Evolutionary conservation across 2,329 filamentous ascomycete species (phyloP), one percentile per base, ranked within the genome.

Genomic region (Podosphaera aphanis): DNA sequence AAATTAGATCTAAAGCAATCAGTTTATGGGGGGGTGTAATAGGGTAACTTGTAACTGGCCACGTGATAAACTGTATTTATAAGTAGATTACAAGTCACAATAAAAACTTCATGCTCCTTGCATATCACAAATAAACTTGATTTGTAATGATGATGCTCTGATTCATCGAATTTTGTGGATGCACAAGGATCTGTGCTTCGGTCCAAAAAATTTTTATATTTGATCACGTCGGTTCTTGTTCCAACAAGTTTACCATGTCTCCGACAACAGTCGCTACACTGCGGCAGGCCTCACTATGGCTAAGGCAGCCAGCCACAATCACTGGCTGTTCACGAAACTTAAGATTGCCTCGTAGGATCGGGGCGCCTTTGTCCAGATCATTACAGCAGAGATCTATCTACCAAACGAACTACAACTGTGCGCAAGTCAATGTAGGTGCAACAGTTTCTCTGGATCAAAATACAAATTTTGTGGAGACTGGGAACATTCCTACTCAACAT

Each of bases 401-500:
- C 23, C 79, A 86, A 65, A 79, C 82, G 49, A 84, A 79, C 66
- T 71, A 76, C 52, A 77, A 83, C 55, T 73, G 75, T 62, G 83
- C 84, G 44, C 83, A 85, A 60, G 81, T 93, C 57, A 77, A 74
- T 55, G 65, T 84, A 48, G 84, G 93, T 57, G 81, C 79, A 10
- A 77, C 84, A 49, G 86, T 93, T 63, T 82, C 81, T 61, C 69
- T 85, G 49, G 84, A 93, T 53, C 84, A 88, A 64, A 81, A 81
- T 61, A 77, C 81, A 27, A 90, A 93, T 62, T 74, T 77, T 50
- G 67, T 73, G 41, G 54, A 59, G 52, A 57, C 56, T 36, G 57
- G 58, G n/a, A 59, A 57, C 46, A 49, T 53, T 25, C 51, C 56
- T 13, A 49, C 54, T 39, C 47, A 54, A 11, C 47, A 55, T 44